Evolutionary conservation across 225 moss, liverwort and hornwort species (phyloP).

Genomic region (Thuidium tamariscinum): DNA sequence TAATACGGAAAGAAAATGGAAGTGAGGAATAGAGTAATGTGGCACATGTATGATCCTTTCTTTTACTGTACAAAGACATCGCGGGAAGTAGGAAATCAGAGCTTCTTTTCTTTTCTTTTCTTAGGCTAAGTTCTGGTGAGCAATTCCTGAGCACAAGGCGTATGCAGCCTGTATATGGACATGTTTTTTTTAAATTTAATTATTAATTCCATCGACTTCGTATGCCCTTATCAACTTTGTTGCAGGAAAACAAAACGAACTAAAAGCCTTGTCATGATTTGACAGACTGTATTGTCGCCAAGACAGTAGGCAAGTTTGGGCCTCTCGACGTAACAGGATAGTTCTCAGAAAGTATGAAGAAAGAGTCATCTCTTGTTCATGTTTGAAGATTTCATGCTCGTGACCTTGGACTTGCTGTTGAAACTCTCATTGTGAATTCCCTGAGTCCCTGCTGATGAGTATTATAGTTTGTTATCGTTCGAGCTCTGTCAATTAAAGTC

Average conservation of each 20-base stretch:
- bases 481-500: neutral
- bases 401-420: too few relatives aligned
- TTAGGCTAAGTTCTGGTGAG: neutral
- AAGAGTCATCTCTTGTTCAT: neutral
- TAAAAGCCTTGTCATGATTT: neutral
- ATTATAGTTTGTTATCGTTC: neutral
- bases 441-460: neutral
- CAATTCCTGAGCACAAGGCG: neutral
- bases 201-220: neutral
- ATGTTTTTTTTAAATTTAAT: neutral
- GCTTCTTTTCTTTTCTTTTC: neutral
- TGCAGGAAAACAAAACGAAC: neutral
- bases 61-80: slow-evolving; percentile 2
- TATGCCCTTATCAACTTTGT: neutral
- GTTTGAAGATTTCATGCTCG: neutral
- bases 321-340: neutral
- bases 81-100: slow-evolving; percentile 11
- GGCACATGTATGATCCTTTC: neutral
- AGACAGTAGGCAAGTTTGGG: neutral
- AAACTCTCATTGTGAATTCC: too few relatives aligned
- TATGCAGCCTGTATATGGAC: neutral
- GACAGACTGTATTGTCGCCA: neutral
- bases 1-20: neutral
- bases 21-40: neutral
- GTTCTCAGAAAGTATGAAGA: neutral